Evolutionary conservation across 768 basidiomycete species (phyloP), one percentile per base, ranked within the genome.

Genomic region (Termitomyces heimii): DNA sequence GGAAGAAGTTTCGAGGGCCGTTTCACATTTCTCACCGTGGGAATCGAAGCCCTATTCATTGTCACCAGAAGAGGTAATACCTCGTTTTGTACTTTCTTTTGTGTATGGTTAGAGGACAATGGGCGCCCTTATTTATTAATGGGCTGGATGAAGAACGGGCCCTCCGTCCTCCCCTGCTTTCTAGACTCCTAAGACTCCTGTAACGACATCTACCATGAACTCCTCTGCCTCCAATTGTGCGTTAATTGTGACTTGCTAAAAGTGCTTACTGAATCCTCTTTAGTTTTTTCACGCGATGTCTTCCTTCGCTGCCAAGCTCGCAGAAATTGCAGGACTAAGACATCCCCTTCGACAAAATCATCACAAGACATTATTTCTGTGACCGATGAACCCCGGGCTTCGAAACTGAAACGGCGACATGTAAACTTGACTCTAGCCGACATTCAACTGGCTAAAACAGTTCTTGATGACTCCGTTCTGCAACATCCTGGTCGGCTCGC

Each of bases 211-310:
- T 31, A 57, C 53, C 60, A 71, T 73, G 66, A 69, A 61, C 53
- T 45, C 66, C 12, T 61, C 63, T 56, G 63, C 67, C 51, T 63
- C 66, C n/a, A 68, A 55, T 50, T 71, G 71, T 72, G 53, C 60
- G 72, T 67, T 26, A 31, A 26, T 49, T 46, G n/a, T 6, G 18
- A 26, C 35, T 3, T 24, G 5, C 16, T 31, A 45, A 31, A 43
- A 57, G 32, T 44, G 22, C 28, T 43, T 48, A 53, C 52, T 64
- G 18, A 61, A 58, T 29, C 29, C 22, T 10, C 37, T 35, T 53
- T 51, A 72, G 70, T 72, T 54, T 69, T 70, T 61, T 70, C 70
- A 59, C 66, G 70, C 59, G 72, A 72, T 54, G 61, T 65, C 6
- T 65, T 69, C 35, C 63, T 70, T 49, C 69, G 64, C 56, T 63